phyloP scores from a whole-genome alignment of 1,284 basidiomycete species.

The Heliocybe sulcata region DNA sequence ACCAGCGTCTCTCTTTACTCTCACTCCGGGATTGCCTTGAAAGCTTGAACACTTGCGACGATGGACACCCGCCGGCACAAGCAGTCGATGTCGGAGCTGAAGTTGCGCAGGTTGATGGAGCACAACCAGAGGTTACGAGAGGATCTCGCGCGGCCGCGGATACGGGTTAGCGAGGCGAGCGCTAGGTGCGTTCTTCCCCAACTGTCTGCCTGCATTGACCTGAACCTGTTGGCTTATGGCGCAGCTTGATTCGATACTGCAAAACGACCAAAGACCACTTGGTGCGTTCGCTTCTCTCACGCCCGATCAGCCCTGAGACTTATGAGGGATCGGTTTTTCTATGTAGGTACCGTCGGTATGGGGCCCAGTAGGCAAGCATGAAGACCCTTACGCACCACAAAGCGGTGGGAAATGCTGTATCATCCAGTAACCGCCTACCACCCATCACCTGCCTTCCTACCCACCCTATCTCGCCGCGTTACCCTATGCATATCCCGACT shows the following conservation, averaged over 20 bases:
- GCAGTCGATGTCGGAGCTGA: conserved; percentile 95
- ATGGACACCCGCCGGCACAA: conserved; percentile 61
- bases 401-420: conserved; percentile 60
- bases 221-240: not conserved
- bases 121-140: conserved; percentile 90
- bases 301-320: not conserved
- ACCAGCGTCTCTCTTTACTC: too few relatives aligned
- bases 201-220: conserved; percentile 4
- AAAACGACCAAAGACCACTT: conserved; percentile 86
- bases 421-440: conserved; percentile 23
- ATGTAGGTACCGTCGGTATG: conserved; percentile 81
- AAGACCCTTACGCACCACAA: conserved; percentile 84
- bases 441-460: not conserved
- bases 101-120: conserved; percentile 87
- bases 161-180: conserved; percentile 88
- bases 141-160: conserved; percentile 82
- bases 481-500: not conserved
- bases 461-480: not conserved
- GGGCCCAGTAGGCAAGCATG: conserved; percentile 85
- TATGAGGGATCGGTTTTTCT: not conserved
- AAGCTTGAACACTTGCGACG: too few relatives aligned
- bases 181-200: conserved; percentile 60
- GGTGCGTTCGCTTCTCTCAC: conserved; percentile 32
- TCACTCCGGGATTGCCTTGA: too few relatives aligned
- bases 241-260: conserved; percentile 86